Conservation (phyloP, 495 filamentous ascomycete species). For the Apiosordaria backusii region DNA sequence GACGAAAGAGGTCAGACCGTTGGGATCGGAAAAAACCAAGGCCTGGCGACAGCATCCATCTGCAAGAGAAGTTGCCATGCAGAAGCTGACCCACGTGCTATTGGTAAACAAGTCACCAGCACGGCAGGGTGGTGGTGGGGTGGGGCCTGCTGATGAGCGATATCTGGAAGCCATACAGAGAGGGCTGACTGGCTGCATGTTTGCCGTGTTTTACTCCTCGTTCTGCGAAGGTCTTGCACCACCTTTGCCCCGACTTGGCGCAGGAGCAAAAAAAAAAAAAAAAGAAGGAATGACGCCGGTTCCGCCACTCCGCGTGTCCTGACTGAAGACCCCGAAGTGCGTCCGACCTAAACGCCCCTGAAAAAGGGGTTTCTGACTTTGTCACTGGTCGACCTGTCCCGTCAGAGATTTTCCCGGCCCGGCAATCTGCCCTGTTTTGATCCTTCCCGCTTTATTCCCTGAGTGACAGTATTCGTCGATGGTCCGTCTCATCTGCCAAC, state of each 20-base stretch:
- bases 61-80: not conserved
- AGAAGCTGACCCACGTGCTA: not conserved
- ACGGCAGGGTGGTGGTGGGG: not conserved
- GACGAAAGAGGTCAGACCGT: not conserved
- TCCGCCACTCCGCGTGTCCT: not conserved
- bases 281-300: no score
- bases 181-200: not conserved
- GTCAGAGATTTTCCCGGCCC: not conserved
- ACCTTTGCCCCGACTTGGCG: not conserved
- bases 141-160: not conserved
- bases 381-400: not conserved
- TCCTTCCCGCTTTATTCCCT: not conserved
- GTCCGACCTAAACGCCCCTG: not conserved
- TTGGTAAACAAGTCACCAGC: not conserved
- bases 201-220: not conserved
- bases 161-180: not conserved
- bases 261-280: not conserved
- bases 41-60: not conserved
- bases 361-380: not conserved
- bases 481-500: slow-evolving; percentile 17
- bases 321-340: not conserved
- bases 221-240: not conserved
- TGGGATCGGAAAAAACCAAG: slow-evolving; percentile 4
- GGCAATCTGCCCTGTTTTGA: not conserved
- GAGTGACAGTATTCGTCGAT: not conserved